Base-by-base conservation (phyloP, 352 stramenopile genomes). In the Peronospora belbahrii region DNA sequence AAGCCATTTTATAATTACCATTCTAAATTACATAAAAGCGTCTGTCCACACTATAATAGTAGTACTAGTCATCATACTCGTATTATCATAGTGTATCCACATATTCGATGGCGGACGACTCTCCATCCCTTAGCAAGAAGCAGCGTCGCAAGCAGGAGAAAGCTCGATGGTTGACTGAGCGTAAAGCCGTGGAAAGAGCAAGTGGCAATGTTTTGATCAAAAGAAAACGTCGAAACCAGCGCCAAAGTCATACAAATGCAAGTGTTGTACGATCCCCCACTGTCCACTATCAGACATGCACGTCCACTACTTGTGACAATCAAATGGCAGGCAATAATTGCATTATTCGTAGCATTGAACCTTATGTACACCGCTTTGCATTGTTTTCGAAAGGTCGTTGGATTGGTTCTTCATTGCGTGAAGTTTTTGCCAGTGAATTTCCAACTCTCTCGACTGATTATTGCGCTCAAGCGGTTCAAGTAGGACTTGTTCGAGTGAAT, bases 291-390 rank as follows among this genome's bases (percentile, higher is more conserved):
- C 17, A 49, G 0, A 18, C 14, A 25, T 71, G 54, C 40, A 46
- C 53, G 18, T 70, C 67, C 32, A 31, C 39, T 14, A 60, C 41
- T 45, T 77, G 66, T 45, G 41, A 15, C 32, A 64, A 61, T 54
- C 54, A 43, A 48, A n/a, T 52, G 20, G 30, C 40, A 18, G 50
- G 39, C 14, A 65, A 42, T 34, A 19, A 43, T 14, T 69, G 72
- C 42, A 38, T 73, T 19, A 39, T 73, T n/a, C 74, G 74, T 20
- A 56, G 48, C 30, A 66, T 94, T 40, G 65, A 58, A n/a, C 85
- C 94, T 1, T 98, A 98, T 57, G 60, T 89, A 17, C 96, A 95
- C 58, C 77, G 80, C 32, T 98, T 96, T 75, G 50, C 73, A 34
- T 91, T 86, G 14, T 90, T 86, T 56, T 83, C 75, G 41, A 98